Percentiles rank a stretch among this genome's conserved stretches.
phyloP scores from a whole-genome alignment of 192 early-diverging fungal genomes.

The Linnemannia schmuckeri region DNA sequence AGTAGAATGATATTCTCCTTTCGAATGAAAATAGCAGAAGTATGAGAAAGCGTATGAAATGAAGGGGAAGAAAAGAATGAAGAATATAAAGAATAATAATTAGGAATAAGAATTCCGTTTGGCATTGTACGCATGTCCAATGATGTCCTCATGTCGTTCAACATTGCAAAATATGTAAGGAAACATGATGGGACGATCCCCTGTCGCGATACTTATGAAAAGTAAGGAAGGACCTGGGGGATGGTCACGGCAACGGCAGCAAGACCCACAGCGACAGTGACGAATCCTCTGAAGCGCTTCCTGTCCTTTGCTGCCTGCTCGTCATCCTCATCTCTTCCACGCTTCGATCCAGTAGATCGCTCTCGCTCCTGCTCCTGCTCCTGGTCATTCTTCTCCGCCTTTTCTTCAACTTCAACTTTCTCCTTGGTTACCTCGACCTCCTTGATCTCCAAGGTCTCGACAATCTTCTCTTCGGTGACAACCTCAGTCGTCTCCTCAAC shows the following conservation, averaged over 20 bases:
- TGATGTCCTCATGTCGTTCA: not conserved
- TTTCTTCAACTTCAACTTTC: not conserved
- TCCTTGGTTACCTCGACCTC: not conserved
- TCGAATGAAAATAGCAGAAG: not conserved
- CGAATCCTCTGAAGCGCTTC: slow-evolving; percentile 31
- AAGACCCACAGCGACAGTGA: slow-evolving; percentile 35
- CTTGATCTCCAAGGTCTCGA: not conserved
- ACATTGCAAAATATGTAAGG: too few relatives aligned
- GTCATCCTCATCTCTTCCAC: slow-evolving; percentile 29
- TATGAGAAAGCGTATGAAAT: not conserved
- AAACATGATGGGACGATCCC: not conserved
- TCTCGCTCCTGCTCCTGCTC: slow-evolving; percentile 8
- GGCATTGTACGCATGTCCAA: not conserved
- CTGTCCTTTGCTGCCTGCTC: slow-evolving; percentile 23
- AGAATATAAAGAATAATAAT: not conserved
- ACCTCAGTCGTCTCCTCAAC: slow-evolving; percentile 8
- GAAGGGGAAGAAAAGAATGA: not conserved
- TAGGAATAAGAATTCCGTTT: not conserved
- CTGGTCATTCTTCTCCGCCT: not conserved
- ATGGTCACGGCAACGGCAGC: slow-evolving; percentile 20
- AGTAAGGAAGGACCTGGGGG: slow-evolving; percentile 42
- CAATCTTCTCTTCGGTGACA: not conserved
- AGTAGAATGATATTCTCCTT: not conserved
- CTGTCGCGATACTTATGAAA: slow-evolving; percentile 8
- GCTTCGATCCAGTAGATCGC: slow-evolving; percentile 11